A percentile compares a stretch with the other conserved stretches of the same genome.
Conservation (phyloP, 768 basidiomycete genomes). For the Cystobasidium onofrii region DNA sequence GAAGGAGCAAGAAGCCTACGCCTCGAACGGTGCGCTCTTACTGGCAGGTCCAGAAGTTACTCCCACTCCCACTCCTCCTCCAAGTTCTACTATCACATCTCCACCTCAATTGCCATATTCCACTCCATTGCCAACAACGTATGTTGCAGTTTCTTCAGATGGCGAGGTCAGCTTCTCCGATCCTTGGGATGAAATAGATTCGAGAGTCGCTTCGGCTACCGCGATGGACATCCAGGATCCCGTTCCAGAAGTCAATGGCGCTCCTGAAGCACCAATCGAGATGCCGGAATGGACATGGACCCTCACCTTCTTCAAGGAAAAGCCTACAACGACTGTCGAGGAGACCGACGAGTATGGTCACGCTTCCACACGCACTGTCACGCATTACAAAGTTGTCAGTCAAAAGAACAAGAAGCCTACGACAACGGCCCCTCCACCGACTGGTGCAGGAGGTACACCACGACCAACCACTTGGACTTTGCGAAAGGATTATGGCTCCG, state of each 20-base stretch:
- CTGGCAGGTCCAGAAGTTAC: background rate
- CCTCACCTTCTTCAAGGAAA: background rate
- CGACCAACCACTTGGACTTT: conserved; percentile 4
- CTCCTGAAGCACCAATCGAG: background rate
- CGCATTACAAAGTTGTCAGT: background rate
- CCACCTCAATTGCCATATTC: background rate
- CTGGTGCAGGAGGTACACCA: background rate
- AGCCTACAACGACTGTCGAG: background rate
- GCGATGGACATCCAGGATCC: background rate
- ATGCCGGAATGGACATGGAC: background rate
- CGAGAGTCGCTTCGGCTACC: background rate
- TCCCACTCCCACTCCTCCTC: background rate
- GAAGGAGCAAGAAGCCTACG: background rate
- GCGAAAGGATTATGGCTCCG: background rate
- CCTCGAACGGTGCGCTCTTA: background rate
- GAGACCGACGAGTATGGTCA: background rate
- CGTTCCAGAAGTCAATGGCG: background rate
- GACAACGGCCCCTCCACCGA: background rate
- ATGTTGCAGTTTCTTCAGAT: background rate
- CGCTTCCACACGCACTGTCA: background rate
- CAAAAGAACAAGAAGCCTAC: background rate
- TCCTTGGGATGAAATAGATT: background rate
- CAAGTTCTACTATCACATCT: background rate
- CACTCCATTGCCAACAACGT: background rate
- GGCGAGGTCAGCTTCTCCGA: background rate